Evolutionary conservation across 768 basidiomycete species (phyloP).

Genomic region (Russula lepida): DNA sequence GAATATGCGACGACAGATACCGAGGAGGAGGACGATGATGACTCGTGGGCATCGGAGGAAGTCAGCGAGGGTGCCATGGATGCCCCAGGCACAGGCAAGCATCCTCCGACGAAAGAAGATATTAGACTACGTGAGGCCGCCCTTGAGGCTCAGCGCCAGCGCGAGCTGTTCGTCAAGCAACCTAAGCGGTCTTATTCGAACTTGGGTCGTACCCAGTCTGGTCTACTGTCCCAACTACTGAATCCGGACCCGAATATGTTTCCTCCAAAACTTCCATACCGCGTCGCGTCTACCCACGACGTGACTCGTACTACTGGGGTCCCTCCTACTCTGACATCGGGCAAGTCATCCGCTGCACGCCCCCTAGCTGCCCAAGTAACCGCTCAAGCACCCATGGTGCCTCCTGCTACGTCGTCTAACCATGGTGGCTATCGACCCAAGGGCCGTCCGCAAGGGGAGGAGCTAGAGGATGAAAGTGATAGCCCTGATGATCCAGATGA

Average conservation of each 20-base stretch:
- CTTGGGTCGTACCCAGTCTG: constrained; percentile 44
- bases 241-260: constrained; percentile 60
- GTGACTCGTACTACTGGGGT: constrained; percentile 34
- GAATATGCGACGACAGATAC: constrained; percentile 49
- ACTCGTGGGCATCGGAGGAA: constrained; percentile 55
- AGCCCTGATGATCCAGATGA: constrained; percentile 47
- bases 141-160: constrained; percentile 52
- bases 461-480: constrained; percentile 55
- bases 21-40: constrained; percentile 36
- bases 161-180: constrained; percentile 66
- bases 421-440: constrained; percentile 49
- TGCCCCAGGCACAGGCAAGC: constrained; percentile 12
- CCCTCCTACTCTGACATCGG: constrained; percentile 31
- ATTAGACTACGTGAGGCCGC: constrained; percentile 43
- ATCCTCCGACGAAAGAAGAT: constrained; percentile 22
- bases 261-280: constrained; percentile 51
- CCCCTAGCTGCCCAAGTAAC: constrained; percentile 49
- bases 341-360: constrained; percentile 51
- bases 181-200: constrained; percentile 59
- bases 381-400: constrained; percentile 26
- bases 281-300: constrained; percentile 40
- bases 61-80: constrained; percentile 28
- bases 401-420: neutral
- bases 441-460: constrained; percentile 54
- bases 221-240: constrained; percentile 59